Evolutionary conservation across 2,329 filamentous ascomycete species (phyloP).

Genomic region (Aspergillus piperis): DNA sequence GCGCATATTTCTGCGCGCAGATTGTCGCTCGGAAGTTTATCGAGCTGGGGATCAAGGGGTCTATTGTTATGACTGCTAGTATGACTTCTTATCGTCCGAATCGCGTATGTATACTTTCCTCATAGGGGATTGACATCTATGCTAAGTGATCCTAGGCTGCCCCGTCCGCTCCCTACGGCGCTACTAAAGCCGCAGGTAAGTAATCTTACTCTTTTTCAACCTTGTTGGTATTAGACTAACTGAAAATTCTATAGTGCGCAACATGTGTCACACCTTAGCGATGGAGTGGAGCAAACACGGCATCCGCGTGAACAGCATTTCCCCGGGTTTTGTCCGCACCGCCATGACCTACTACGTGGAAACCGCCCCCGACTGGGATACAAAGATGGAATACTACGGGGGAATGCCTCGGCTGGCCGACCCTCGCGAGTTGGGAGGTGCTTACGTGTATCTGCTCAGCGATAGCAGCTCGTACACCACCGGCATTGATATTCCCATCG

Average conservation of each 20-base stretch:
- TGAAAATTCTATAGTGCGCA: constrained; percentile 17
- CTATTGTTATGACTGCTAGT: constrained; percentile 49
- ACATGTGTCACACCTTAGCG: constrained; percentile 39
- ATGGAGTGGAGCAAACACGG: constrained; percentile 53
- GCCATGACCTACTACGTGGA: constrained; percentile 55
- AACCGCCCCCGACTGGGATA: constrained; percentile 57
- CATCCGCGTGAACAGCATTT: constrained; percentile 46
- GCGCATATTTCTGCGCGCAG: constrained; percentile 35
- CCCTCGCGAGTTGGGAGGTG: constrained; percentile 57
- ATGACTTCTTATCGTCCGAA: constrained; percentile 55
- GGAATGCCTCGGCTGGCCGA: constrained; percentile 58
- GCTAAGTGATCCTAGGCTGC: constrained; percentile 37
- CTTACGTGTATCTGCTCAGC: constrained; percentile 59
- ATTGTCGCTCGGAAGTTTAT: constrained; percentile 41
- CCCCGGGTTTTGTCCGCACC: constrained; percentile 47
- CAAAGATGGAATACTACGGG: constrained; percentile 60
- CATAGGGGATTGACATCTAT: fast-evolving
- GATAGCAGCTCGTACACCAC: constrained; percentile 46
- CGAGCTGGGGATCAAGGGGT: constrained; percentile 41
- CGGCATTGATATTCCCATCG: constrained; percentile 42
- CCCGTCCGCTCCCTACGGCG: constrained; percentile 53
- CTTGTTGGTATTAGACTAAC: background rate
- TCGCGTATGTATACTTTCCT: constrained; percentile 25
- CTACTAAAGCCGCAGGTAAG: constrained; percentile 46
- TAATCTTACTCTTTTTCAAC: background rate